A percentile compares a stretch with the other conserved stretches of the same genome.
phyloP scores from a whole-genome alignment of 164 flowering plant species.

The grape (Vitis vinifera) region ASM3070453v1 NC_081814.1:6676001-6676500 shows the following conservation, averaged over 20 bases:
- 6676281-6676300: background rate
- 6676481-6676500: too few relatives aligned
- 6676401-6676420: too few relatives aligned
- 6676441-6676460: too few relatives aligned
- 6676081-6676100: constrained; percentile 65
- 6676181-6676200: too few relatives aligned
- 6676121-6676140: constrained; percentile 63
- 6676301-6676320: background rate
- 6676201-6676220: too few relatives aligned
- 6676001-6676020: constrained; percentile 72
- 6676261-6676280: background rate
- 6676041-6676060: constrained; percentile 7
- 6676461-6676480: too few relatives aligned
- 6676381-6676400: too few relatives aligned
- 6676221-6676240: too few relatives aligned
- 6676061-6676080: constrained; percentile 51
- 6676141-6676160: constrained; percentile 43
- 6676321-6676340: too few relatives aligned
- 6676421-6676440: too few relatives aligned
- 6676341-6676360: too few relatives aligned
- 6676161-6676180: background rate
- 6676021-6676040: constrained; percentile 25
- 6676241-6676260: background rate
- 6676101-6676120: constrained; percentile 54
- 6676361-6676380: too few relatives aligned